Percentiles rank a stretch among this genome's conserved stretches.
phyloP scores from a whole-genome alignment of 202 grass and related monocot species.

The Alloteropsis angusta region DNA sequence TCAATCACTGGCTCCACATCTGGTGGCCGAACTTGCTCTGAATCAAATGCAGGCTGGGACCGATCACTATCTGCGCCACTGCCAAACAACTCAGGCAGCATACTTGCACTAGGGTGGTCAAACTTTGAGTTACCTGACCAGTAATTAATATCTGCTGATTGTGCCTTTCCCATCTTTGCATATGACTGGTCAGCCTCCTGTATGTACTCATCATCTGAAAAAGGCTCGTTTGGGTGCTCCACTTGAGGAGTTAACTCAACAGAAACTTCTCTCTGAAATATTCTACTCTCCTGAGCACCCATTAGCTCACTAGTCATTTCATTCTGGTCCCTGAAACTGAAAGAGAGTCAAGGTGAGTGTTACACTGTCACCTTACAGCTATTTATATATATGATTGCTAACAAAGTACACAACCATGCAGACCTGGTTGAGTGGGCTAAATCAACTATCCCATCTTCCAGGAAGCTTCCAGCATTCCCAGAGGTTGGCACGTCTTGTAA shows the following conservation, averaged over 20 bases:
- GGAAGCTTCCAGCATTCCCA: neutral
- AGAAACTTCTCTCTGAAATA: slow-evolving; percentile 59
- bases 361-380: neutral
- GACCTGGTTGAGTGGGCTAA: slow-evolving; percentile 26
- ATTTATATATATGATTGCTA: neutral
- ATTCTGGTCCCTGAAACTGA: slow-evolving; percentile 30
- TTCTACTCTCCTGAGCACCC: slow-evolving; percentile 41
- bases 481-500: slow-evolving; percentile 16
- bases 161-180: neutral
- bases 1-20: neutral
- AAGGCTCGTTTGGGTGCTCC: neutral
- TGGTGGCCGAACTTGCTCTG: neutral
- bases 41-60: neutral
- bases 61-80: neutral
- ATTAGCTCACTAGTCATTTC: slow-evolving; percentile 37
- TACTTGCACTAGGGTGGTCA: neutral
- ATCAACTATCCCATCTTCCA: slow-evolving; percentile 26
- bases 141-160: neutral
- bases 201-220: neutral
- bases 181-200: neutral
- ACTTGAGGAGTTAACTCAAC: neutral
- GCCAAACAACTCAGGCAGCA: neutral
- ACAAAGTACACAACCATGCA: slow-evolving; percentile 17
- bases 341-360: neutral
- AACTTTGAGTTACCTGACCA: neutral